Conservation (phyloP, 179 eudicot species). For the Actinidia arguta region DNA sequence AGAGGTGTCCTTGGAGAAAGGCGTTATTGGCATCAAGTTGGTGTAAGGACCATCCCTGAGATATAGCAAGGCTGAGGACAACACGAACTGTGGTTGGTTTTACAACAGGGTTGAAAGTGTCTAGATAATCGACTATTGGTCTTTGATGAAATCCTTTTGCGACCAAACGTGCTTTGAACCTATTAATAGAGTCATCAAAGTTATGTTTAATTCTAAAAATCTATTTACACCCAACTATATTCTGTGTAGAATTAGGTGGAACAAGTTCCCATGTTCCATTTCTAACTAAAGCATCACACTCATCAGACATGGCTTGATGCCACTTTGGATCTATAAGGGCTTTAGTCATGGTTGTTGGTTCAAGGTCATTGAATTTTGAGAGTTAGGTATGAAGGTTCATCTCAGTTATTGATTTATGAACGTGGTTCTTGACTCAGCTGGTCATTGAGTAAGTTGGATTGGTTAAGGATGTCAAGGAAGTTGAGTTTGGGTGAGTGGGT, state of each 20-base stretch:
- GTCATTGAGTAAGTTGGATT: not conserved
- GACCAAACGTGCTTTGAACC: not conserved
- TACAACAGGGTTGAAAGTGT: not conserved
- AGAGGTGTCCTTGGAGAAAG: not conserved
- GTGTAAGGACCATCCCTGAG: not conserved
- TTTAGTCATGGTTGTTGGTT: not conserved
- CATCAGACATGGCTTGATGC: not conserved
- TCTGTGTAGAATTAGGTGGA: not conserved
- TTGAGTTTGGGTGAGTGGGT: too few species aligned
- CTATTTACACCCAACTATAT: not conserved
- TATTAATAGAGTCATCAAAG: not conserved
- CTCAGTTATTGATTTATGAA: not conserved
- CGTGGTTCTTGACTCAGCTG: not conserved
- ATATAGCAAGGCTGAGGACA: not conserved
- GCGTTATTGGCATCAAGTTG: conserved; percentile 6
- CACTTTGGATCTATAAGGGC: not conserved
- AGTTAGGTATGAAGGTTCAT: not conserved
- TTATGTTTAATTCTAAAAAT: not conserved
- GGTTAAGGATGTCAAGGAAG: too few species aligned
- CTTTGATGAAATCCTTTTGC: not conserved
- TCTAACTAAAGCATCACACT: not conserved
- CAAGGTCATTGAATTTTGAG: not conserved
- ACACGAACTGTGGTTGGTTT: not conserved
- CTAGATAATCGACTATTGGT: not conserved
- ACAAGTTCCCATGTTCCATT: not conserved